Evolutionary conservation across 768 basidiomycete species (phyloP).

Genomic region (Xerocomellus intermedius): DNA sequence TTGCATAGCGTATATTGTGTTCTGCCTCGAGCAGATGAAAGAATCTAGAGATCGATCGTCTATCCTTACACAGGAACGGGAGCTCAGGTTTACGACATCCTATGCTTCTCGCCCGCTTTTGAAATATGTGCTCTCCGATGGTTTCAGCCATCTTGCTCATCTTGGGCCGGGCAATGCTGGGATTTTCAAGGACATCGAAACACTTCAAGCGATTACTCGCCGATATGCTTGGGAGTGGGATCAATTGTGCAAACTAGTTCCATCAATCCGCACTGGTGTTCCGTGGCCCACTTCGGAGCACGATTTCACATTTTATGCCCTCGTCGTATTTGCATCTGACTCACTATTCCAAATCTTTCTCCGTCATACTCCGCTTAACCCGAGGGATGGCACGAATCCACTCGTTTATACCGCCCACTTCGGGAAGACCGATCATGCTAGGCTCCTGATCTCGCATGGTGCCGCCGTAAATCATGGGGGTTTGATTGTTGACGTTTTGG

Average conservation of each 20-base stretch:
- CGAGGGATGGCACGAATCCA: not conserved
- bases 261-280: not conserved
- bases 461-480: not conserved
- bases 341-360: not conserved
- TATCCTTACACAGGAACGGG: not conserved
- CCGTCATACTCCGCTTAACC: not conserved
- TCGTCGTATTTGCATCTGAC: not conserved
- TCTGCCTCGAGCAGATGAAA: constrained; percentile 5
- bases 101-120: not conserved
- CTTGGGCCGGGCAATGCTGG: not conserved
- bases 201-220: not conserved
- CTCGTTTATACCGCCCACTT: constrained; percentile 2
- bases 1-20: constrained; percentile 4
- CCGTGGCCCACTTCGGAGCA: constrained; percentile 2
- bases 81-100: not conserved
- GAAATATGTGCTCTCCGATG: constrained; percentile 4
- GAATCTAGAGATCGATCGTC: not conserved
- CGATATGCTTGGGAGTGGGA: not conserved
- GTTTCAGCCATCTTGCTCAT: not conserved
- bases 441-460: not conserved
- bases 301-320: not conserved
- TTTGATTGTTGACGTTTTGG: not conserved
- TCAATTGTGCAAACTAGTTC: not conserved
- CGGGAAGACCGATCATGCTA: not conserved
- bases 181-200: not conserved